A percentile compares a stretch with the other conserved stretches of the same genome.
phyloP scores from a whole-genome alignment of 2,329 filamentous ascomycete genomes.

The Fusarium tricinctum region DNA sequence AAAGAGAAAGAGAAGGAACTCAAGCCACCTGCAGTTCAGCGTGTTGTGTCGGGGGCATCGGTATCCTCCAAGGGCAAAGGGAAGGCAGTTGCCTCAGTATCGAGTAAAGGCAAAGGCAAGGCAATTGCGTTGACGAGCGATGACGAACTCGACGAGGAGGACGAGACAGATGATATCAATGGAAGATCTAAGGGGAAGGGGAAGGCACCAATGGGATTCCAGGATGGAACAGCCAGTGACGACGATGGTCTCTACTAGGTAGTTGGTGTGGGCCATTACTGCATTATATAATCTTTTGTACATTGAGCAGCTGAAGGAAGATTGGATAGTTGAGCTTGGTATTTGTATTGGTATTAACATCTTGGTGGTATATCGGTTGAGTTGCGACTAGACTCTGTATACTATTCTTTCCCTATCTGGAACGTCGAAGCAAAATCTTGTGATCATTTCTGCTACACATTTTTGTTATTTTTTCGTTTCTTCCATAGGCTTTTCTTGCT shows the following conservation, averaged over 20 bases:
- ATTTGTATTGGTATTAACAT: slow-evolving; percentile 41
- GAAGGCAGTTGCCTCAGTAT: slow-evolving; percentile 47
- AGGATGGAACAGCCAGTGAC: slow-evolving; percentile 67
- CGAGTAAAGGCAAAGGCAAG: slow-evolving; percentile 53
- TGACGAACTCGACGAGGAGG: slow-evolving; percentile 54
- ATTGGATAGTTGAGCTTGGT: slow-evolving; percentile 31
- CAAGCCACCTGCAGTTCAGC: slow-evolving; percentile 52
- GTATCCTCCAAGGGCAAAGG: slow-evolving; percentile 54
- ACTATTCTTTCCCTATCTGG: slow-evolving; percentile 19
- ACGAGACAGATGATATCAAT: slow-evolving; percentile 52
- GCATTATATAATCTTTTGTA: slow-evolving; percentile 35
- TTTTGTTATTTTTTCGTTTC: slow-evolving; percentile 23
- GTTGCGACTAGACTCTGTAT: slow-evolving; percentile 31
- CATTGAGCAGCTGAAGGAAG: slow-evolving; percentile 25
- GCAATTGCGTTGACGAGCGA: slow-evolving; percentile 52
- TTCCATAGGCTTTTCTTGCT: slow-evolving; percentile 31
- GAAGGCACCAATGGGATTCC: slow-evolving; percentile 66
- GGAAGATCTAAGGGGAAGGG: slow-evolving; percentile 67
- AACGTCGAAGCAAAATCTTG: slow-evolving; percentile 15
- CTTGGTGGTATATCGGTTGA: slow-evolving; percentile 37
- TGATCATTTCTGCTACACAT: slow-evolving; percentile 27
- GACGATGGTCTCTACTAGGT: slow-evolving; percentile 71
- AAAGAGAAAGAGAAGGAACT: slow-evolving; percentile 56
- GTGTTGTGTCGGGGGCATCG: slow-evolving; percentile 49
- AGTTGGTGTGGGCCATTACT: slow-evolving; percentile 24